Base-by-base conservation (phyloP, 345 rosid genomes). In the Populus alba region DNA sequence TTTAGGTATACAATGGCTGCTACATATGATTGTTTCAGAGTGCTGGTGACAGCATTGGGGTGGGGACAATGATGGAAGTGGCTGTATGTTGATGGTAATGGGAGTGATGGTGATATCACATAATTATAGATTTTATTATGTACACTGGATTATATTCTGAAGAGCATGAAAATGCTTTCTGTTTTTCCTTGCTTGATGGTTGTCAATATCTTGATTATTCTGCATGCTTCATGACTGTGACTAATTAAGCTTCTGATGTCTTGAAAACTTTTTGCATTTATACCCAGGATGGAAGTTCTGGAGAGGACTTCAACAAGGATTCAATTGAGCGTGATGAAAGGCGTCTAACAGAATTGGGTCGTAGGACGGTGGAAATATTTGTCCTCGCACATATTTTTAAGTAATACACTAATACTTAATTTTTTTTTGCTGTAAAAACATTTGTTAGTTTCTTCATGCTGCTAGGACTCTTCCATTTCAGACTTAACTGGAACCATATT, bases 301-400 rank as follows among this genome's bases (percentile, higher is more conserved):
- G 97, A 71, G 96, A 92, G 75, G 99, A 92, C 77, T 89, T 86
- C 76, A 90, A 80, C 85, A 91, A 87, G 86, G 97, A 95, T 87
- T 86, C 91, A 43, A 80, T 87, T 83, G 93, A 85, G 80, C 90
- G 89, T 68, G 98, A 95, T 88, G 99, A 95, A 87, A 93, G 91
- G 81, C 94, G 92, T 67, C 92, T 95, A 69, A 93, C 97, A 25
- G 99, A 93, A 78, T 77, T 93, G 82, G 99, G 98, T 70, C 94
- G 97, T 68, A 87, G 95, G 81, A 92, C 98, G 0, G 87, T 95
- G 82, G 99, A 95, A 86, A 90, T 88, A 81, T 92, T 91, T 95
- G 95, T 87, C 65, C 97, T 95, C 71, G 87, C 91, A 29, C 97
- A 93, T 81, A 95, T 95, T 76, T 95, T 93, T 88, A 89, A 96